Percentiles rank a stretch among this genome's conserved stretches.
Conservation (phyloP, 805 yeast genomes). For the Ogataea saltuana region DNA sequence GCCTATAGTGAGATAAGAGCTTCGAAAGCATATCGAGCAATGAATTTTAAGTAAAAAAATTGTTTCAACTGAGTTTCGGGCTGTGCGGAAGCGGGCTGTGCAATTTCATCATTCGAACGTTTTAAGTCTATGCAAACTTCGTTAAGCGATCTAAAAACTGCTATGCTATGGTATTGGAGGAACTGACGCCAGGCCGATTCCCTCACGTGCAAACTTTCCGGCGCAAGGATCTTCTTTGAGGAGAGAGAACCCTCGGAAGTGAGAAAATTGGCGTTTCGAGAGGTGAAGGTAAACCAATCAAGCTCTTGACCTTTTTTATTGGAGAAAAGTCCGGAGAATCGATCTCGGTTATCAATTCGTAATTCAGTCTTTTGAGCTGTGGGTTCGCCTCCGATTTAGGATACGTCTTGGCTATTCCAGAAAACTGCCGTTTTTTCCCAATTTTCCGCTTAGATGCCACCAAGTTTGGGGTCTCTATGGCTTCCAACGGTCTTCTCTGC, state of each 20-base stretch:
- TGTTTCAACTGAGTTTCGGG: too few relatives aligned
- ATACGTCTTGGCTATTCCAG: constrained; percentile 2
- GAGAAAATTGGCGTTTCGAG: not conserved
- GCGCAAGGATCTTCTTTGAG: constrained; percentile 2
- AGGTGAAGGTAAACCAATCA: not conserved
- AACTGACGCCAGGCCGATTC: too few relatives aligned
- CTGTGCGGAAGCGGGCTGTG: constrained; percentile 7
- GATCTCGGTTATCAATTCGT: constrained; percentile 6
- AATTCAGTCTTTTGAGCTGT: not conserved
- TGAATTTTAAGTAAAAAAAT: too few relatives aligned
- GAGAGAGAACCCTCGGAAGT: not conserved
- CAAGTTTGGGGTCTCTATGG: constrained; percentile 1
- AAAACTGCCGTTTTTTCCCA: not conserved
- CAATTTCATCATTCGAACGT: too few relatives aligned
- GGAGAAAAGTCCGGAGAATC: constrained; percentile 16
- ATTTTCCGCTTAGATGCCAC: not conserved
- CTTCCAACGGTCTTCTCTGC: constrained; percentile 1
- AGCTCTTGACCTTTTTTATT: constrained; percentile 1
- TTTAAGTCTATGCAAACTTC: too few relatives aligned
- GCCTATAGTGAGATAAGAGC: too few relatives aligned
- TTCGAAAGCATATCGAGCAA: too few relatives aligned
- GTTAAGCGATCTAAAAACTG: constrained; percentile 5
- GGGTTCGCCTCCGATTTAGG: not conserved
- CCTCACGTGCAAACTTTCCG: constrained; percentile 6
- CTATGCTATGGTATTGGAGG: too few relatives aligned